phyloP scores from a whole-genome alignment of 352 stramenopile genomes.

The Pythium apleroticum region DNA sequence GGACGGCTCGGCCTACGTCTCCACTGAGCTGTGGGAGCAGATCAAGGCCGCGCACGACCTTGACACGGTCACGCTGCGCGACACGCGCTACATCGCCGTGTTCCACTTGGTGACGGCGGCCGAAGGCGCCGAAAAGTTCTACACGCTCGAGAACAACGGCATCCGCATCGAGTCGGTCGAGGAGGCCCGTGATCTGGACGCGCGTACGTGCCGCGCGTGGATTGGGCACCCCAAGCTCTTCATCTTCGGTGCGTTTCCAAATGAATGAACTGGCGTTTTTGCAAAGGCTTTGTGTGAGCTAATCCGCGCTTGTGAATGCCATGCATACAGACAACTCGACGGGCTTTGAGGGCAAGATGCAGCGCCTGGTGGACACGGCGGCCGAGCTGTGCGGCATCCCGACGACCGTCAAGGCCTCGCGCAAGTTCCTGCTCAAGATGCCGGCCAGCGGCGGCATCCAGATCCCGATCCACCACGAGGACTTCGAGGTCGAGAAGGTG shows the following conservation, averaged over 20 bases:
- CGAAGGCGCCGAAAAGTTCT: constrained; percentile 93
- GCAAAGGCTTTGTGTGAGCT: background rate
- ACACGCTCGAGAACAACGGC: constrained; percentile 97
- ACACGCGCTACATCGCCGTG: constrained; percentile 88
- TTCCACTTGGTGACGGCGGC: constrained; percentile 91
- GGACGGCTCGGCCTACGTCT: constrained; percentile 96
- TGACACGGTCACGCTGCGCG: constrained; percentile 81
- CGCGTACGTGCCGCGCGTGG: constrained; percentile 72
- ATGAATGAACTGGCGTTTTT: constrained; percentile 9
- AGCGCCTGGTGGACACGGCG: constrained; percentile 80
- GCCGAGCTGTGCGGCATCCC: constrained; percentile 71
- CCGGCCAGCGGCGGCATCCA: constrained; percentile 29
- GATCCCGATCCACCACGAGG: constrained; percentile 80
- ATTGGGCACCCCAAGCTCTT: constrained; percentile 85
- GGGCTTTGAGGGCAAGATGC: constrained; percentile 86
- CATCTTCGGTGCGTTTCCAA: constrained; percentile 57
- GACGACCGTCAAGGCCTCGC: constrained; percentile 71
- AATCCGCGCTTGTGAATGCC: background rate
- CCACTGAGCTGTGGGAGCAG: constrained; percentile 85
- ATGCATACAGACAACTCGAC: constrained; percentile 66
- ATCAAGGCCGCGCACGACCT: constrained; percentile 78
- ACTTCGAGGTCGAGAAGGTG: constrained; percentile 87
- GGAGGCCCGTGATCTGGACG: constrained; percentile 88
- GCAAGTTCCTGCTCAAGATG: constrained; percentile 72
- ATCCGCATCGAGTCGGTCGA: constrained; percentile 94